Conservation (phyloP, 345 rosid species). For the Lepidium didymum region DNA sequence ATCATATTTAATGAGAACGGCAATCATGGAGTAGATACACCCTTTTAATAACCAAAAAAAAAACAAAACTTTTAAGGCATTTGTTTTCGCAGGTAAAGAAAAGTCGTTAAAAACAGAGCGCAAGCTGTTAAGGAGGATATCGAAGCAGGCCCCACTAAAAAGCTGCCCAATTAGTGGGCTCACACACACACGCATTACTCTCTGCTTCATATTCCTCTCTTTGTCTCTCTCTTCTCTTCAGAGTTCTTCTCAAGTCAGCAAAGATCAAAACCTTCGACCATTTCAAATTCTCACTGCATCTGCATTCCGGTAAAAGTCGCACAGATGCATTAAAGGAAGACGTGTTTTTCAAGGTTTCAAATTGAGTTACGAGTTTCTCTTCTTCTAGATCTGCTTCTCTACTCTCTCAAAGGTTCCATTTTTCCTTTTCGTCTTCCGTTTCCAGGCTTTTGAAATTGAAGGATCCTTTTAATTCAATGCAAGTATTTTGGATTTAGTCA, state of each 20-base stretch:
- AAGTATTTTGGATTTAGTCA: neutral
- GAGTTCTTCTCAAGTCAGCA: slow-evolving; percentile 14
- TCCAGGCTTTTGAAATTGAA: neutral
- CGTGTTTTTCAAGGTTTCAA: neutral
- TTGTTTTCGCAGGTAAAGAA: too few relatives aligned
- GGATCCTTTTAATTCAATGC: neutral
- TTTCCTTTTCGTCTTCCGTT: neutral
- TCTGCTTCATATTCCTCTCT: neutral
- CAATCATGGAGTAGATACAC: too few relatives aligned
- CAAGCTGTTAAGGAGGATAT: slow-evolving; percentile 5
- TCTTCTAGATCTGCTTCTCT: slow-evolving; percentile 1
- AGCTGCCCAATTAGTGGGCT: slow-evolving; percentile 15
- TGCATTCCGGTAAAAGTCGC: neutral
- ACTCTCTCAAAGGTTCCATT: neutral
- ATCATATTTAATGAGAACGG: too few relatives aligned
- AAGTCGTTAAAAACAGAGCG: slow-evolving; percentile 7
- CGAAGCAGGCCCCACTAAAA: slow-evolving; percentile 1
- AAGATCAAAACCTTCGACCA: slow-evolving; percentile 5
- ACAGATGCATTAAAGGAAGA: neutral
- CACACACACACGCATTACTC: slow-evolving; percentile 7
- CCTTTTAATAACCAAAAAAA: too few relatives aligned
- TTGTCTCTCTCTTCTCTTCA: neutral
- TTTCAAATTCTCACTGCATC: slow-evolving; percentile 14
- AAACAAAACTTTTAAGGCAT: too few relatives aligned
- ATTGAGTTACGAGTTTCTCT: neutral